Base-by-base conservation (phyloP, 306 rosid species). In the Inga oerstediana region DNA sequence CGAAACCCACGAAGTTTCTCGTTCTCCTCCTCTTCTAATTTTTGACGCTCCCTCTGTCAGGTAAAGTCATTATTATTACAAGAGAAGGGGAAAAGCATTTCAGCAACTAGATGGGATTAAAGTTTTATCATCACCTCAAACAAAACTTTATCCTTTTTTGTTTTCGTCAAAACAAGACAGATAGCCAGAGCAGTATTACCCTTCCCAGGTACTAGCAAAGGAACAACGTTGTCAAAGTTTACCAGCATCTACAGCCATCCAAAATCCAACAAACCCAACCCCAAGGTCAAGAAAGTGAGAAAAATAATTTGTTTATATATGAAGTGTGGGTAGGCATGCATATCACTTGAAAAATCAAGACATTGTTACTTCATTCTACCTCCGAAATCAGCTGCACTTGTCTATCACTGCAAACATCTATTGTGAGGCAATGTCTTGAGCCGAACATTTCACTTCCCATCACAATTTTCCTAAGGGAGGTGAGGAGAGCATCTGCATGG, bases 341-440 rank as follows among this genome's bases (percentile, higher is more conserved):
- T 66, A 75, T 43, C 69, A 70, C 76, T 80, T 83, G 8, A 51
- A 80, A 52, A 49, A 79, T 61, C 59, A 76, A 10, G 80, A 19
- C 37, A 80, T 51, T 48, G 74, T 72, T 58, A 59, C 76, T 75
- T 46, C 81, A 51, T 51, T 72, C 52, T 85, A 95, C 98, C 99
- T 92, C 92, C 82, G 91, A 72, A 77, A 89, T 85, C 73, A 95
- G 94, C 79, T 88, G 90, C 87, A 85, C 90, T 85, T 95, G 99
- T 64, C 86, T 92, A 71, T 92, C 93, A 39, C 93, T 93, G 87
- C 94, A 95, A 86, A 93, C 93, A 88, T 95, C 97, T 79, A 95
- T 72, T 70, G 84, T 85, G 85, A 94, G 81, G 84, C 90, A 89
- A 49, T 93, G 96, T 82, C 98, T 93, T 81, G 92, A 80, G 81